These are phyloP conservation scores for Pichia paraexigua DNA, from an alignment of 805 yeast species.

Conservation along the genomic window DNA sequence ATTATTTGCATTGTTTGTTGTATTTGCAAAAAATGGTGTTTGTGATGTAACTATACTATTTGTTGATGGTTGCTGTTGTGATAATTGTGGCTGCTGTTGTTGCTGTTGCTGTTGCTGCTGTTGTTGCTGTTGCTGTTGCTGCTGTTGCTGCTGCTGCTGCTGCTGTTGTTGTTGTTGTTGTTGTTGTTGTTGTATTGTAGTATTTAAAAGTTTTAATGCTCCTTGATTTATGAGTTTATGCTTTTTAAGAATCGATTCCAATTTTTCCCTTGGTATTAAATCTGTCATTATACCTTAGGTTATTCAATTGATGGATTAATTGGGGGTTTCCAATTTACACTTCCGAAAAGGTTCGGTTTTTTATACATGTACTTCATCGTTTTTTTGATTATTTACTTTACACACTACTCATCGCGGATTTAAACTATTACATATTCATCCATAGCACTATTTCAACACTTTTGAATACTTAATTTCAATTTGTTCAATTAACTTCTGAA, in stretches of 20 bases:
- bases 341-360: too few relatives aligned
- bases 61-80: background rate
- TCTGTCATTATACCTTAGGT: background rate
- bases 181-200: background rate
- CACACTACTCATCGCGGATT: background rate
- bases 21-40: background rate
- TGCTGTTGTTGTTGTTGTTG: background rate
- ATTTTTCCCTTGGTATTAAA: background rate
- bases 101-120: background rate
- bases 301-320: too few relatives aligned
- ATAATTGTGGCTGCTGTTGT: background rate
- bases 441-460: slow-evolving; percentile 37
- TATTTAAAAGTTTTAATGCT: slow-evolving; percentile 4
- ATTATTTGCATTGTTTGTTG: background rate
- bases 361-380: too few relatives aligned
- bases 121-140: background rate
- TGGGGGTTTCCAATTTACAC: too few relatives aligned
- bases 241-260: background rate
- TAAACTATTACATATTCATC: too few relatives aligned
- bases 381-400: too few relatives aligned
- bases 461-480: slow-evolving; percentile 50
- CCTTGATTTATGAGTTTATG: background rate
- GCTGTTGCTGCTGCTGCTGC: background rate
- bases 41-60: background rate
- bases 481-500: slow-evolving; percentile 67